These are phyloP conservation scores for Ophiostoma quercus DNA, from an alignment of 2,329 filamentous ascomycete genomes.

Conservation along the genomic window DNA sequence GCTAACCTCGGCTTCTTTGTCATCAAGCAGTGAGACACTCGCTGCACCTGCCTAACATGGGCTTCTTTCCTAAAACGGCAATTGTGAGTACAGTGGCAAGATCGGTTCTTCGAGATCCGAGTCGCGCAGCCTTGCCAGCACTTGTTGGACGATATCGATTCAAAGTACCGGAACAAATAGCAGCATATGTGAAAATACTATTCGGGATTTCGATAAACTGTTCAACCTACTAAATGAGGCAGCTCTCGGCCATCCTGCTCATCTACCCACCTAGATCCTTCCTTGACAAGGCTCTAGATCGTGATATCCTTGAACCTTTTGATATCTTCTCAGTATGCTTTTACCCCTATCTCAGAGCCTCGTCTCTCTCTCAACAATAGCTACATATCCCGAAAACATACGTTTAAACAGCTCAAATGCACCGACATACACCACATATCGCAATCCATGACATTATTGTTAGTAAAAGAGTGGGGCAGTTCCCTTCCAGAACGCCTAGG, in stretches of 20 bases:
- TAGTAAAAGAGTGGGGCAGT: not conserved
- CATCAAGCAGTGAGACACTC: not conserved
- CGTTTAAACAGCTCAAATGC: not conserved
- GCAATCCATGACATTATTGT: not conserved
- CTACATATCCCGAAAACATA: not conserved
- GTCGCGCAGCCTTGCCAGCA: not conserved
- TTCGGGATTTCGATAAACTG: too few species aligned
- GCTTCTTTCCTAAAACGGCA: conserved; percentile 14
- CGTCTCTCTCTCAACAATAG: not conserved
- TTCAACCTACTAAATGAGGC: too few species aligned
- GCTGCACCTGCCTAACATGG: conserved; percentile 1
- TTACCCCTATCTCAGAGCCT: not conserved
- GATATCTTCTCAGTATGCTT: not conserved
- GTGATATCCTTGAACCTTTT: not conserved
- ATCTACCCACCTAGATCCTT: too few species aligned
- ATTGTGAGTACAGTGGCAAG: not conserved
- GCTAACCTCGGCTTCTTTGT: conserved; percentile 10
- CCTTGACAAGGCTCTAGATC: not conserved
- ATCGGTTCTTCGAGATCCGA: not conserved
- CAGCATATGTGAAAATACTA: too few species aligned
- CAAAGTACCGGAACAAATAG: too few species aligned
- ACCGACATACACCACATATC: not conserved
- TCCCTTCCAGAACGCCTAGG: not conserved
- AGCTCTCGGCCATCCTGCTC: not conserved
- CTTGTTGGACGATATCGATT: not conserved